These are phyloP conservation scores for Filobasidium wieringae DNA, from an alignment of 768 basidiomycete genomes.

Conservation along the genomic window DNA sequence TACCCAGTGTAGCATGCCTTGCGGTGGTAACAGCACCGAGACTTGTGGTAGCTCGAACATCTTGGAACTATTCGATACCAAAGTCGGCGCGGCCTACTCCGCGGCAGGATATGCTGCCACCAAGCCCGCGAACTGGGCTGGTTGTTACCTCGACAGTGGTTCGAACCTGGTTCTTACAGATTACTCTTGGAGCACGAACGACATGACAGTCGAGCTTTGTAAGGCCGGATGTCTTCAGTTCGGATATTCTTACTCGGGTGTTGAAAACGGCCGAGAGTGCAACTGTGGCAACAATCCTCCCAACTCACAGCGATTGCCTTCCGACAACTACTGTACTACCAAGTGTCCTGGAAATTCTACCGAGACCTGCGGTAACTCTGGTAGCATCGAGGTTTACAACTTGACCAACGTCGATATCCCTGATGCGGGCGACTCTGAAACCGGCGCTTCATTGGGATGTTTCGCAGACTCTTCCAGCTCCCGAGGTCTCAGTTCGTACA, in stretches of 20 bases:
- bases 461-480: neutral
- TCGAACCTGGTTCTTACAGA: constrained; percentile 1
- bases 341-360: constrained; percentile 12
- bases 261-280: neutral
- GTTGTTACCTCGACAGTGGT: constrained; percentile 21
- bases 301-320: neutral
- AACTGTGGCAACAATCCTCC: constrained; percentile 5
- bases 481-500: neutral
- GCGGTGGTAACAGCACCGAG: constrained; percentile 21
- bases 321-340: constrained; percentile 2
- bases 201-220: constrained; percentile 19
- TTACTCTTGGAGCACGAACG: constrained; percentile 9
- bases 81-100: neutral
- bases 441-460: constrained; percentile 8
- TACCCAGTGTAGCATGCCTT: constrained; percentile 18
- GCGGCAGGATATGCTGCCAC: neutral
- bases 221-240: constrained; percentile 17
- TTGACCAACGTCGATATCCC: constrained; percentile 7
- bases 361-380: constrained; percentile 17
- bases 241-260: constrained; percentile 11
- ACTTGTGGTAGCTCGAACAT: constrained; percentile 16
- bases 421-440: neutral
- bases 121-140: constrained; percentile 4
- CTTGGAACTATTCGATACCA: constrained; percentile 18
- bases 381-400: constrained; percentile 15